These are phyloP conservation scores for Chenopodium suecicum DNA, from an alignment of 148 eudicot genomes.

Conservation along the genomic window DNA sequence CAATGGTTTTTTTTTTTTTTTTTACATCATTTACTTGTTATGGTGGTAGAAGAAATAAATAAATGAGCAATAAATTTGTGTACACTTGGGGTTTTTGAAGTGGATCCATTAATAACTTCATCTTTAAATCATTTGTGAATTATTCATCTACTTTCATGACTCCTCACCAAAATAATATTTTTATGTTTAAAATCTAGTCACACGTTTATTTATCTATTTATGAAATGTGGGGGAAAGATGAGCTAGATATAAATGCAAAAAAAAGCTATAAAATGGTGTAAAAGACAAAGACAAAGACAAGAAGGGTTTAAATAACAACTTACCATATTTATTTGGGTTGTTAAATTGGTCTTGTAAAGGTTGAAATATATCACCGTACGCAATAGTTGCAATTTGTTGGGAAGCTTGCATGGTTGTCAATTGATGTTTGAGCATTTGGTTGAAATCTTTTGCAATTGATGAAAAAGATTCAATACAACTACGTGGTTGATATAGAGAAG, in stretches of 20 bases:
- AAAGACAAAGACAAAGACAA: neutral
- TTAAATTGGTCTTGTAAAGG: slow-evolving; percentile 32
- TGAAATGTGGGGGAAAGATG: neutral
- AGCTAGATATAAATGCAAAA: neutral
- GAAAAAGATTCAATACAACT: slow-evolving; percentile 49
- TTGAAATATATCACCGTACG: slow-evolving; percentile 34
- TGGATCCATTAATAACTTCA: no score
- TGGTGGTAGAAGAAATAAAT: no score
- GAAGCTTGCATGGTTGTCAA: slow-evolving; percentile 32
- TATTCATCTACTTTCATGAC: no score
- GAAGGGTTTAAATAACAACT: neutral
- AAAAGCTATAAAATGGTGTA: neutral
- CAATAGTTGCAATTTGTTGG: slow-evolving; percentile 6
- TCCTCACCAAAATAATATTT: no score
- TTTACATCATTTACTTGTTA: no score
- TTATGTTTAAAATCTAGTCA: no score
- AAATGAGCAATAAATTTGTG: no score
- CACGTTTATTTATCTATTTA: no score
- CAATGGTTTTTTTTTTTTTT: no score
- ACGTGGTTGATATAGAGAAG: slow-evolving; percentile 27
- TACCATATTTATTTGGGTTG: slow-evolving; percentile 38
- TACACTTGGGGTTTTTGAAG: no score
- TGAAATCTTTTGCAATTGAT: slow-evolving; percentile 46
- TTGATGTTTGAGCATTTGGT: slow-evolving; percentile 34
- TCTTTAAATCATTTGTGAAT: no score